Conservation (phyloP, 2,329 filamentous ascomycete genomes). For the Fusarium coffeatum region DNA sequence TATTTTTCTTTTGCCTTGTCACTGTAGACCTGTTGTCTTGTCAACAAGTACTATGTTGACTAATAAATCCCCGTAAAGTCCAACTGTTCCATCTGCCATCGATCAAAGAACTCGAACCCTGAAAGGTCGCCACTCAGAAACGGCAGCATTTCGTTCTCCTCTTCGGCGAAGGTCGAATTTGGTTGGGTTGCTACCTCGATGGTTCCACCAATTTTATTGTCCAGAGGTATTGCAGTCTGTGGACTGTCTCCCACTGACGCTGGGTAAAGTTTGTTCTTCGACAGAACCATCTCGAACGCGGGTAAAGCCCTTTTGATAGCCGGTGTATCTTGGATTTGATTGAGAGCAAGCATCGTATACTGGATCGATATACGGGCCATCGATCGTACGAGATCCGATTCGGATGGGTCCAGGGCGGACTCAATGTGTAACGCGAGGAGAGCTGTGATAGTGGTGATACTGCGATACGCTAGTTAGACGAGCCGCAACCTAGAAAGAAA, state of each 20-base stretch:
- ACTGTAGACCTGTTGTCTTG: no score
- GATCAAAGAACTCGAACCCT: conserved; percentile 16
- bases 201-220: fast-evolving
- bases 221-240: neutral
- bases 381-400: neutral
- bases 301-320: conserved; percentile 16
- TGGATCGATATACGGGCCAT: conserved; percentile 20
- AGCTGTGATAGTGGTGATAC: conserved; percentile 4
- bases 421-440: conserved; percentile 9
- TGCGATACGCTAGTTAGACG: no score
- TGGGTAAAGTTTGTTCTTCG: conserved; percentile 9
- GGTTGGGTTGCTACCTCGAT: fast-evolving
- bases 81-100: conserved; percentile 26
- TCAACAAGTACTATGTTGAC: no score
- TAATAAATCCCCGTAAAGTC: conserved; percentile 17
- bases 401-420: conserved; percentile 1
- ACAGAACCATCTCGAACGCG: conserved; percentile 15
- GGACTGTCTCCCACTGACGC: fast-evolving
- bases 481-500: no score
- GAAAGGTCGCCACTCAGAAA: neutral
- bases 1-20: no score
- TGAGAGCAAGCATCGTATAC: conserved; percentile 5
- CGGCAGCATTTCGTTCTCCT: neutral
- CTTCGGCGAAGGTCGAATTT: neutral
- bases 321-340: neutral